A percentile compares a stretch with the other conserved stretches of the same genome.
phyloP scores from a whole-genome alignment of 257 asterid genomes.

The Gentiana macrophylla region DNA sequence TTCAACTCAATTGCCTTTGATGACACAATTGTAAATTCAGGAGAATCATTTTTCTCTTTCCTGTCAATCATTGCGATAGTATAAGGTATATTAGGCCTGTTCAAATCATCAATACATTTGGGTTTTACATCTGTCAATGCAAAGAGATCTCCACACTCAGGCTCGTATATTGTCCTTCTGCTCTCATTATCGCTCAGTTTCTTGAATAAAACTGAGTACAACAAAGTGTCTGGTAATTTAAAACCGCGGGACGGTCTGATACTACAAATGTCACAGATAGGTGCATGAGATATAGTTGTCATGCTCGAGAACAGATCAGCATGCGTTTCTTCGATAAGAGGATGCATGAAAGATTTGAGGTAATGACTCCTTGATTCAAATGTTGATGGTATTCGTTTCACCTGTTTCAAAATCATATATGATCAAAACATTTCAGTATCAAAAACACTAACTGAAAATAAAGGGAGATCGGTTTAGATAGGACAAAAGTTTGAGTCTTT shows the following conservation, averaged over 20 bases:
- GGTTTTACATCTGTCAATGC: conserved; percentile 3
- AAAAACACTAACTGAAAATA: too few relatives aligned
- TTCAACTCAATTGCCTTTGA: conserved; percentile 27
- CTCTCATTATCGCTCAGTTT: not conserved
- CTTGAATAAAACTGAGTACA: not conserved
- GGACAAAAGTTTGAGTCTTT: too few relatives aligned
- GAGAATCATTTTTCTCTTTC: not conserved
- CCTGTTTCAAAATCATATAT: not conserved
- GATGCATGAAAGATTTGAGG: not conserved
- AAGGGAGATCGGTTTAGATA: too few relatives aligned
- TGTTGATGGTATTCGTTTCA: not conserved
- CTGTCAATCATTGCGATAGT: conserved; percentile 30
- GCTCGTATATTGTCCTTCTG: not conserved
- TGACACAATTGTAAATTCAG: conserved; percentile 15
- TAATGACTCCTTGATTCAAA: not conserved
- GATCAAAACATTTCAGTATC: too few relatives aligned
- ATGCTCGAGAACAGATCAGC: too few relatives aligned
- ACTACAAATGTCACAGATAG: too few relatives aligned
- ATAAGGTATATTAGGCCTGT: conserved; percentile 27
- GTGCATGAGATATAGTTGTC: too few relatives aligned
- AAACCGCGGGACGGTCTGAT: too few relatives aligned
- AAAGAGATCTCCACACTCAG: not conserved
- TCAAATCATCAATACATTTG: conserved; percentile 31
- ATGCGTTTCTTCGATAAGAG: not conserved
- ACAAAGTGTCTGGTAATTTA: not conserved